Evolutionary conservation across 2,329 filamentous ascomycete genomes (phyloP), one percentile per base, ranked within the genome.

Genomic region (Pseudocercospora fuligena): DNA sequence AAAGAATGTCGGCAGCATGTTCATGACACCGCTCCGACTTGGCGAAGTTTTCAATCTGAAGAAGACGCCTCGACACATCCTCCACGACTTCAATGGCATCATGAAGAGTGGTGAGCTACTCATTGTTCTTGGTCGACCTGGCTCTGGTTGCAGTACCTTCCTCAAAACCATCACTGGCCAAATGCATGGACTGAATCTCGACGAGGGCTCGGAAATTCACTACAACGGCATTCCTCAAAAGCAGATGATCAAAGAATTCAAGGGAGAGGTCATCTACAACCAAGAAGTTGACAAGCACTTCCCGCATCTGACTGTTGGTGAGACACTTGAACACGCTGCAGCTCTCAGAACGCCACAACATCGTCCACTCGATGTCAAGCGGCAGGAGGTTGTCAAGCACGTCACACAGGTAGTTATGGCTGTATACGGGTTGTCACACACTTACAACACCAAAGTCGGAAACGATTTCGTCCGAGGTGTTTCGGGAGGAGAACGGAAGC

Each of bases 131-230:
- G 82, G 82, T 16, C 74, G 81, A 12, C 82, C 82, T 0, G 86
- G 83, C 0, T 87, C 85, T 4, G 89, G 89, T 5, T 91, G 89
- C 76, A 87, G 83, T 60, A 91, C 89, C 0, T 78, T 90, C 0
- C 80, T 91, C 8, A 90, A 90, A 78, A 83, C 87, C 0, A 80
- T 91, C 27, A 84, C 82, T 16, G 87, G 87, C 46, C 85, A 91
- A 73, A 80, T 87, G 11, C 80, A 88, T 57, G 88, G 88, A 0
- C 78, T 91, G 21, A 77, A 82, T 11, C 72, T 89, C 2, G 85
- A 84, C 25, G 73, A 84, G 0, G 65, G 80, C 0, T 85, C 87
- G 0, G 73, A 73, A 0, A 82, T 92, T 23, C 85, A 89, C 73
- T 92, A 91, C 76, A 86, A 90, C 62, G 89, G 89, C 21, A 85